Base-by-base conservation (phyloP, 1,139 yeast species). In the Candida sp. region DNA sequence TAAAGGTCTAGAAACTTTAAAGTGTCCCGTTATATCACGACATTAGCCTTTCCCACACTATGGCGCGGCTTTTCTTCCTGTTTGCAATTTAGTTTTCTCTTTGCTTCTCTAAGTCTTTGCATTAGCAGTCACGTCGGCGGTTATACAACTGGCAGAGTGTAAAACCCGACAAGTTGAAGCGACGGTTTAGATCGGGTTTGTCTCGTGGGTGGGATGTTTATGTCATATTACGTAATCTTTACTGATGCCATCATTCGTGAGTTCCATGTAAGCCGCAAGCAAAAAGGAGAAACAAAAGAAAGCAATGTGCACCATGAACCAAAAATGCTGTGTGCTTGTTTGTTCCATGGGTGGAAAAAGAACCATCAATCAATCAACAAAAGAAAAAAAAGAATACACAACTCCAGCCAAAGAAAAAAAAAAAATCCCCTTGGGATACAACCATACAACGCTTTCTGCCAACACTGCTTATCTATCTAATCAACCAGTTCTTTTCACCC, bases 21-120 rank as follows among this genome's bases (percentile, higher is more conserved):
- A 61, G 81, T 73, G 67, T 82, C 86, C 86, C 86, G 86, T 82
- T 77, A 77, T 69, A 71, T 74, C 85, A 76, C 77, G 51, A 82
- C 82, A 81, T 69, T 17, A 17, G 17, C 17, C 17, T 17, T 17
- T 17, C 2, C 17, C 17, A 17, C 17, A 17, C 17, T 17, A 17
- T 17, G 2, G 17, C 17, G 17, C 17, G 17, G 17, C 17, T 17
- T 17, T 17, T 17, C 54, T 49, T 31, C 26, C 43, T 22, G 38
- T 30, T 28, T 12, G 3, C 2, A 17, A n/a, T 27, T 22, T 27
- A 7, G 3, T 8, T 12, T 12, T 37, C 28, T 37, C 41, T n/a
- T n/a, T 40, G 7, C n/a, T 26, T 39, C 9, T 39, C 11, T 28
- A 7, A 22, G 6, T 37, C 2, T 37, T 27, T 37, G 27, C 17